A percentile compares a stretch with the other conserved stretches of the same genome.
Conservation (phyloP, 2,329 filamentous ascomycete species). For the Penicillium psychrosexuale region DNA sequence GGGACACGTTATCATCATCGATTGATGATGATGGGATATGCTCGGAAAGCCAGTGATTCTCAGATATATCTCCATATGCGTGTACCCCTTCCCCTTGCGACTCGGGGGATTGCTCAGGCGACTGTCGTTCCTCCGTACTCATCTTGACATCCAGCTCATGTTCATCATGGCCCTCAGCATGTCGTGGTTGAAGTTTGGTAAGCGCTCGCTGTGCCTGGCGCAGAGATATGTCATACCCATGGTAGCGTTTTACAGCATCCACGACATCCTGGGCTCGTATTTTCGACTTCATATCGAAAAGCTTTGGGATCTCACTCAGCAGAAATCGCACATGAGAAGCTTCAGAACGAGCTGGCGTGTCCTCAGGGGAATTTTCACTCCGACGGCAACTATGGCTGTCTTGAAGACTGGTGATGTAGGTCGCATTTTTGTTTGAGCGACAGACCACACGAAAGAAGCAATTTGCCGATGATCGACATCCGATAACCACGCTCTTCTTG, state of each 20-base stretch:
- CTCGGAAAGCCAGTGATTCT: conserved; percentile 35
- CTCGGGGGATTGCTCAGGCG: conserved; percentile 26
- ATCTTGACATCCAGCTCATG: conserved; percentile 22
- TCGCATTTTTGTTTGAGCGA: conserved; percentile 41
- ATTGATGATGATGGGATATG: conserved; percentile 27
- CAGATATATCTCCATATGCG: conserved; percentile 28
- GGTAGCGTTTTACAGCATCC: conserved; percentile 41
- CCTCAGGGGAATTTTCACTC: conserved; percentile 27
- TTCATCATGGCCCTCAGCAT: conserved; percentile 23
- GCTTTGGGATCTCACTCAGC: conserved; percentile 39
- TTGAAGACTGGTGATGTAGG: conserved; percentile 41
- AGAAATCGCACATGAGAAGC: conserved; percentile 42
- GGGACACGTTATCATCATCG: conserved; percentile 24
- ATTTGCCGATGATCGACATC: conserved; percentile 39
- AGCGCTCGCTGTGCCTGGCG: conserved; percentile 41
- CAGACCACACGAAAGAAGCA: conserved; percentile 43
- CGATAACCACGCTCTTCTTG: conserved; percentile 42
- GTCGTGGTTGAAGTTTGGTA: conserved; percentile 34
- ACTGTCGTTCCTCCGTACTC: conserved; percentile 27
- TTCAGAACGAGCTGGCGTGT: conserved; percentile 39
- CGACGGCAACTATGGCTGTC: conserved; percentile 39
- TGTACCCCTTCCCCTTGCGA: conserved; percentile 25
- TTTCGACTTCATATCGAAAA: conserved; percentile 39
- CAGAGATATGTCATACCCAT: conserved; percentile 41
- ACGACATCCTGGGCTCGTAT: conserved; percentile 40